Base-by-base conservation (phyloP, 1,284 basidiomycete genomes). In the Puccinia triticina region DNA sequence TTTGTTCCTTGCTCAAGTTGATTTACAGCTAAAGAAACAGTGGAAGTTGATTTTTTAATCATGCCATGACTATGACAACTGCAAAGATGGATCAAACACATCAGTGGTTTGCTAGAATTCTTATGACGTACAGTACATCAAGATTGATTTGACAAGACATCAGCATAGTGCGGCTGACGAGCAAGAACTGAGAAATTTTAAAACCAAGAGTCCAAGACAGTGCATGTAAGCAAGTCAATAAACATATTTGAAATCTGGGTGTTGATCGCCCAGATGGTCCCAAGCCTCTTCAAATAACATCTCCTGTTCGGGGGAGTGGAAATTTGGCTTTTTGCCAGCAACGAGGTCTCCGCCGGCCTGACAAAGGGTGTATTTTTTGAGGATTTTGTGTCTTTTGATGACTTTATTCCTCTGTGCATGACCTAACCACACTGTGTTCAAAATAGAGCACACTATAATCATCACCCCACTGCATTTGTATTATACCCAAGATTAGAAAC, bases 161-260 rank as follows among this genome's bases (percentile, higher is more conserved):
- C 40, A 43, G 40, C 40, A 4, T 12, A 43, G 40, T 43, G 40
- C 40, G 40, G 40, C 12, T 43, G 40, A 43, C 40, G 12, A 43
- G 40, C 12, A 43, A 43, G 40, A 12, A 43, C 4, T n/a, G 26
- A 57, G 5, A n/a, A 57, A 57, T 10, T n/a, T n/a, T n/a, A n/a
- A n/a, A n/a, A n/a, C n/a, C n/a, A n/a, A n/a, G 23, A 26, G 8
- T 4, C 10, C 55, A 26, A 57, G 26, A 26, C 7, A 26, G 23
- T 5, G 26, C 26, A 57, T 57, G 21, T 29, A 21, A 5, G 4
- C 26, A 57, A 7, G 12, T 66, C 21, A 66, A n/a, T 66, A 66
- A 18, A 66, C 34, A 66, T 76, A 76, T 43, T 76, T 23, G 32
- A 57, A 76, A 43, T 76, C 74, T 43, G 74, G 74, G 23, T 76